Base-by-base conservation (phyloP, 2,329 filamentous ascomycete species). In the Colletotrichum sansevieriae region DNA sequence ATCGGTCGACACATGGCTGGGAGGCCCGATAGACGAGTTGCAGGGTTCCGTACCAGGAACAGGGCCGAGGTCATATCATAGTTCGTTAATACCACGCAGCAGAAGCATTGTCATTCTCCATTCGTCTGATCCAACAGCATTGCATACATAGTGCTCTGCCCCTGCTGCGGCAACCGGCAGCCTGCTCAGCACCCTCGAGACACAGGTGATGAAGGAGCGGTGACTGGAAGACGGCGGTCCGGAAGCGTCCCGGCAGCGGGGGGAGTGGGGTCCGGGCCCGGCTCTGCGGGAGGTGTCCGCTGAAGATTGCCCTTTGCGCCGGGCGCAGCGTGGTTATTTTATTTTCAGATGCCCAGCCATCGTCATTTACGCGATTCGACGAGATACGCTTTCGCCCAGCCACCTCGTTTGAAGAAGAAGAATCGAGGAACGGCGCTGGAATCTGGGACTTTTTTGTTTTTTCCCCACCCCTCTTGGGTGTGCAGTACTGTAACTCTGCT, bases 311-410 rank as follows among this genome's bases (percentile, higher is more conserved):
- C 41, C 22, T 10, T 22, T 18, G 33, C 18, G 49, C 4, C 29
- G 49, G 10, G 22, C 22, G 55, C 18, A 13, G 22, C 8, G 29
- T 29, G 29, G 29, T 29, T 29, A 8, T 9, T 29, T 29, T 9
- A 8, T 29, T 11, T 41, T 10, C 18, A 13, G 54, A 25, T 15
- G 22, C 59, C 64, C 64, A 67, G 64, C 64, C 64, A 67, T 67
- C 58, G 64, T 13, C 51, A 67, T 67, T 67, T 67, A n/a, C 9
- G n/a, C 35, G 12, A n/a, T 33, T 22, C 37, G 3, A 39, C 25
- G 35, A 15, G 12, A 29, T 15, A n/a, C 18, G 43, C 13, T 46
- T 46, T 66, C 39, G 35, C 49, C 64, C 64, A 66, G 51, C 58
- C 64, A 51, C 58, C 58, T 63, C 12, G 20, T 52, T 35, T 35